Base-by-base conservation (phyloP, 1,139 yeast genomes). In the Diutina ranongensis region DNA sequence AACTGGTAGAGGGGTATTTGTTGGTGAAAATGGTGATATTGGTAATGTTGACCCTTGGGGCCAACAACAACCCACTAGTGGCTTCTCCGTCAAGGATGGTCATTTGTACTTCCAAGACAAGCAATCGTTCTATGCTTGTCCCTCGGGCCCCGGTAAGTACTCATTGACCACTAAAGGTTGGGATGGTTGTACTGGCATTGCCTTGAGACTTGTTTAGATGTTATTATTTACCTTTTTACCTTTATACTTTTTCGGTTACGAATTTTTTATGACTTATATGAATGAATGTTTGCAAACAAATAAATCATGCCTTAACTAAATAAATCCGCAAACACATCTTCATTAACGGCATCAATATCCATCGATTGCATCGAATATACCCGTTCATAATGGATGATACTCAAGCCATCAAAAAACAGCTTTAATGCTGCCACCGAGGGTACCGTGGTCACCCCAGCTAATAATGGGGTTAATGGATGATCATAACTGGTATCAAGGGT, bases 41-140 rank as follows among this genome's bases (percentile, higher is more conserved):
- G 42, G 42, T 38, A 22, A 15, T 18, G 42, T 38, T 22, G 42
- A 38, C 42, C 42, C 42, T 38, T 38, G 42, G 42, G 42, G 42
- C 20, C 16, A 38, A 15, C 42, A 38, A 25, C 35, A 25, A 28
- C 35, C 44, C 18, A 40, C 44, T 20, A 13, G 18, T 12, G 44
- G 44, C 9, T 40, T 40, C 35, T 3, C 18, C 21, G 16, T 40
- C 16, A 40, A 40, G 44, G 44, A 40, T 33, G 34, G 34, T 20
- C 10, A 27, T 21, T 40, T 40, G 35, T 13, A n/a, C 15, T 38
- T 7, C 42, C 16, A 25, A 16, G 20, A 10, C 20, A n/a, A 16
- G n/a, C n/a, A 21, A n/a, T 5, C 18, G 32, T 38, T 38, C 16
- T 38, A 13, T 15, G 42, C 42, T 15, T 38, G 42, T 15, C 42